These are phyloP conservation scores for Byssochlamys sp. DNA, from an alignment of 2,329 filamentous ascomycete species.

Conservation along the genomic window DNA sequence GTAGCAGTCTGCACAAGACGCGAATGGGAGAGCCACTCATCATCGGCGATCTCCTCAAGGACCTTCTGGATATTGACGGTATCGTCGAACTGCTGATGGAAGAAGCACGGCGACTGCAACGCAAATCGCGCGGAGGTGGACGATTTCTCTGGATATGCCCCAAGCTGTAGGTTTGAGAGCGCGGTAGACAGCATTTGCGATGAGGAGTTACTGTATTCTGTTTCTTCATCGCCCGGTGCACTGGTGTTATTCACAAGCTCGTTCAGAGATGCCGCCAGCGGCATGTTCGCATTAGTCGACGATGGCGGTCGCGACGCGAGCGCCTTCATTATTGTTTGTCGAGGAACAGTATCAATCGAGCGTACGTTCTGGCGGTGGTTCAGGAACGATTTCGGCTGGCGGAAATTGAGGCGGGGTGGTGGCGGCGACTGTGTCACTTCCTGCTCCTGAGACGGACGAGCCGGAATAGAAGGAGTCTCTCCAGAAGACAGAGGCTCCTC, in stretches of 20 bases:
- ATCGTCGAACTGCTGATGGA: conserved; percentile 93
- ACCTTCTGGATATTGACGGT: conserved; percentile 91
- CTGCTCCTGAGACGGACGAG: conserved; percentile 17
- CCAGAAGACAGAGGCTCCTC: conserved; percentile 12
- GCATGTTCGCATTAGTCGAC: conserved; percentile 47
- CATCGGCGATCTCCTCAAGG: conserved; percentile 81
- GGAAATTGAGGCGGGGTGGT: conserved; percentile 26
- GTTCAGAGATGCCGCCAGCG: conserved; percentile 54
- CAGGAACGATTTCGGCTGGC: conserved; percentile 23
- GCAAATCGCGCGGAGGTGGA: conserved; percentile 46
- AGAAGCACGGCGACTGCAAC: conserved; percentile 89
- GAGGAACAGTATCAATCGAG: conserved; percentile 59
- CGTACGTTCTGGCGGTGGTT: conserved; percentile 42
- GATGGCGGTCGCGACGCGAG: conserved; percentile 54
- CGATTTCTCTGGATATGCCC: conserved; percentile 34
- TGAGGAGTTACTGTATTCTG: conserved; percentile 37
- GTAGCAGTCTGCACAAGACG: conserved; percentile 90
- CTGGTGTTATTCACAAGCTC: conserved; percentile 42
- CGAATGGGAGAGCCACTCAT: conserved; percentile 84
- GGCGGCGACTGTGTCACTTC: conserved; percentile 16
- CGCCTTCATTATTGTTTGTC: conserved; percentile 75
- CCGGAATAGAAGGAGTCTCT: conserved; percentile 11
- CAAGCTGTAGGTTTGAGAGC: conserved; percentile 43
- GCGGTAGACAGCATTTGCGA: conserved; percentile 55
- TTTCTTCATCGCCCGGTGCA: conserved; percentile 8